phyloP scores from a whole-genome alignment of 768 basidiomycete species.

The Termitomyces sp. region DNA sequence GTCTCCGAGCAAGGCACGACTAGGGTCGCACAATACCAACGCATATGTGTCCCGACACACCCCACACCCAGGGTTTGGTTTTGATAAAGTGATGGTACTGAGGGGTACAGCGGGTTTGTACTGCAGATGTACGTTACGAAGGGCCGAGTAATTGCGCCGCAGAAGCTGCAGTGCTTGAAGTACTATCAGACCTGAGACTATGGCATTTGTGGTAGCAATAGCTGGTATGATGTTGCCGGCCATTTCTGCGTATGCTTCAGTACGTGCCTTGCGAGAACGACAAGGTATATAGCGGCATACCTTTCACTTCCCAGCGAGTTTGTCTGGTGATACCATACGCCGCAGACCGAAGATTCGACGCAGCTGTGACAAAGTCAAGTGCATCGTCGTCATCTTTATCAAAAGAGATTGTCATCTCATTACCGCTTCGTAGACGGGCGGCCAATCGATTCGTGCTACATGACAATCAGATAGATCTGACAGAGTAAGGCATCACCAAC shows the following conservation, averaged over 20 bases:
- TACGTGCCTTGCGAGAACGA: background rate
- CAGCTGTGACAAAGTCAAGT: slow-evolving; percentile 92
- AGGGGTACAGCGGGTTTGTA: slow-evolving; percentile 78
- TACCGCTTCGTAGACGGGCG: slow-evolving; percentile 51
- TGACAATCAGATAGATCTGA: background rate
- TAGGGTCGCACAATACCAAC: slow-evolving; percentile 66
- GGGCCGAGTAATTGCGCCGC: slow-evolving; percentile 48
- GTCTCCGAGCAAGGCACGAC: slow-evolving; percentile 62
- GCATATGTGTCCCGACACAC: slow-evolving; percentile 85
- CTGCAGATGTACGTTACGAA: slow-evolving; percentile 76
- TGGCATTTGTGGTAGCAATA: slow-evolving; percentile 98
- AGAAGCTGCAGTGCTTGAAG: slow-evolving; percentile 87
- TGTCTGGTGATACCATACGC: slow-evolving; percentile 87
- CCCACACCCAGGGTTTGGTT: slow-evolving; percentile 75
- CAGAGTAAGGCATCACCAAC: background rate
- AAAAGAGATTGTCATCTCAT: slow-evolving; percentile 71
- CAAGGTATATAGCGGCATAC: slow-evolving; percentile 28
- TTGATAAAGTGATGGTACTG: slow-evolving; percentile 55
- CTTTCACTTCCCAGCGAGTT: slow-evolving; percentile 97
- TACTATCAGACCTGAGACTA: slow-evolving; percentile 92
- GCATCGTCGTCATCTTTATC: slow-evolving; percentile 99
- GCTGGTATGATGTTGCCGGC: slow-evolving; percentile 99
- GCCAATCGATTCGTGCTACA: slow-evolving; percentile 77
- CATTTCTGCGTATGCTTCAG: slow-evolving; percentile 61
- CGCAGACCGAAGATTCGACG: slow-evolving; percentile 86